Base-by-base conservation (phyloP, 768 basidiomycete species). In the Xerocomus spinulosus region DNA sequence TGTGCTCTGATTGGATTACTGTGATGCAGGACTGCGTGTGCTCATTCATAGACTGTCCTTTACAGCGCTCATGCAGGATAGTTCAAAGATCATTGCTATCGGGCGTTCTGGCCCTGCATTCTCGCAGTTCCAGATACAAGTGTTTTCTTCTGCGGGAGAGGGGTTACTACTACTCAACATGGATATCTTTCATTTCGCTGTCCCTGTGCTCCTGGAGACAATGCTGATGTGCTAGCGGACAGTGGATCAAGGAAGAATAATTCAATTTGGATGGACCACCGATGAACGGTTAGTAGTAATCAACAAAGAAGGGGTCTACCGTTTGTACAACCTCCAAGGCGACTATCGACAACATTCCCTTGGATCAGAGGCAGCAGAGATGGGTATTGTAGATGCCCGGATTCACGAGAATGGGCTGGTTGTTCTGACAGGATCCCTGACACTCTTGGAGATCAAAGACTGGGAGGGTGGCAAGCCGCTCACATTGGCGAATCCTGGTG, bases 191-290 rank as follows among this genome's bases (percentile, higher is more conserved):
- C 47, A 25, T 10, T 39, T 45, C 49, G 15, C 23, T n/a, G n/a
- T n/a, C 36, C 20, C 32, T 42, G 17, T n/a, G 26, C 30, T 13
- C 9, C 25, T 13, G 4, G 5, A 6, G 18, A 41, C 33, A 36
- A 45, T 29, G 48, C 52, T 60, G 55, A 55, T 47, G 49, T 32
- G 38, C 55, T n/a, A 5, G 32, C 45, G 53, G 29, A 42, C 59
- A 95, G 92, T 98, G 94, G 93, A 95, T 49, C 85, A 92, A 59
- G 80, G 81, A 46, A 86, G 79, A 58, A 83, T 96, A 35, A 69
- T 92, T 44, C 78, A 80, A 36, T 87, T 91, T 56, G 90, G 90
- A 18, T 92, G 89, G 89, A 87, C 87, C 0, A 61, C 69, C n/a
- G 82, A 89, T 57, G 91, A 94, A 62, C 76, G 81, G 32, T 75